Evolutionary conservation across 140 eudicot genomes (phyloP).

Genomic region (Flaveria floridana): DNA sequence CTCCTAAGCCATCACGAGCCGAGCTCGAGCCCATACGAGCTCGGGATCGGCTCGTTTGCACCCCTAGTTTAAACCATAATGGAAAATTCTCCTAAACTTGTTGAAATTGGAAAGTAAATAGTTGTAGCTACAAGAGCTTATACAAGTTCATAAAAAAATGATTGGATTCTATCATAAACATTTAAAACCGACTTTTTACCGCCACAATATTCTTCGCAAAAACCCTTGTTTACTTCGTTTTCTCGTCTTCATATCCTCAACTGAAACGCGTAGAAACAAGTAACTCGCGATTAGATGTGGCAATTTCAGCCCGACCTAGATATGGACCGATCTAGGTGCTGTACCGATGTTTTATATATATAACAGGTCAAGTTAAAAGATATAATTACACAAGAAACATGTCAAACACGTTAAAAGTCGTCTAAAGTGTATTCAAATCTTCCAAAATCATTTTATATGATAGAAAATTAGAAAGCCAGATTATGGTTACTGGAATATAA

Average conservation of each 20-base stretch:
- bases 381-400: neutral
- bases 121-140: neutral
- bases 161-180: conserved; percentile 10
- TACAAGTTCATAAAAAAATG: conserved; percentile 11
- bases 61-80: neutral
- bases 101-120: conserved; percentile 18
- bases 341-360: neutral
- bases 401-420: neutral
- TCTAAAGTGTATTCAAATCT: neutral
- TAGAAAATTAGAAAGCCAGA: neutral
- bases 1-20: too few relatives aligned
- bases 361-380: neutral
- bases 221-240: conserved; percentile 40
- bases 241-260: conserved; percentile 51
- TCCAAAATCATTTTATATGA: neutral
- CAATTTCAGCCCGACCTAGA: neutral
- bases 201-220: conserved; percentile 48
- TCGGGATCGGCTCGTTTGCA: too few relatives aligned
- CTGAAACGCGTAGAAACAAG: conserved; percentile 38
- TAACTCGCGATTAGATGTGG: neutral
- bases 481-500: too few relatives aligned
- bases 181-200: conserved; percentile 15
- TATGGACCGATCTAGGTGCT: neutral
- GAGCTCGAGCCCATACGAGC: too few relatives aligned
- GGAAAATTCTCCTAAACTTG: conserved; percentile 2